Evolutionary conservation across 805 yeast genomes (phyloP).

Genomic region (Blastobotrys peoriensis): DNA sequence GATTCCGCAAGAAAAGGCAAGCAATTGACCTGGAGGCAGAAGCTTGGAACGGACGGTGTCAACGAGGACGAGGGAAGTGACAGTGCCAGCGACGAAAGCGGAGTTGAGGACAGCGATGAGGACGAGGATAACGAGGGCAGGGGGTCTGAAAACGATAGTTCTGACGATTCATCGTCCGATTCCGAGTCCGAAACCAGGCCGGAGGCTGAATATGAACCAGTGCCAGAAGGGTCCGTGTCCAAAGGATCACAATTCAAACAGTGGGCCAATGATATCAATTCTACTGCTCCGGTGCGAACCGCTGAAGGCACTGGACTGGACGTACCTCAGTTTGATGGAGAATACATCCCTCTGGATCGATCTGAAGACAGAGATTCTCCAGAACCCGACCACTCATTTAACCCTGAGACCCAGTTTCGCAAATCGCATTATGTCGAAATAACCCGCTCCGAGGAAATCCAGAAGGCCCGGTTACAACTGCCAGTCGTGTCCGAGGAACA

Average conservation of each 20-base stretch:
- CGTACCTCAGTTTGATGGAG: constrained; percentile 42
- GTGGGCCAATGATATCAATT: constrained; percentile 78
- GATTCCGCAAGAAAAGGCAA: not conserved
- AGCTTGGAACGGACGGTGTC: not conserved
- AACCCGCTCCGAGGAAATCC: constrained; percentile 59
- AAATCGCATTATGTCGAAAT: constrained; percentile 65
- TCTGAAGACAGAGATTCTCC: constrained; percentile 69
- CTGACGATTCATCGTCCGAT: not conserved
- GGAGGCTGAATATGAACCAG: constrained; percentile 1
- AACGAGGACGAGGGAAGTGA: not conserved
- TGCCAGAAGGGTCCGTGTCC: not conserved
- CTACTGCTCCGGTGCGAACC: constrained; percentile 31
- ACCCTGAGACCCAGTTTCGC: constrained; percentile 53
- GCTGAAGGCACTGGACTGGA: constrained; percentile 52
- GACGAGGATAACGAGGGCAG: not conserved
- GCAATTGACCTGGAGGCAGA: not conserved
- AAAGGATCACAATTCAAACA: constrained; percentile 66
- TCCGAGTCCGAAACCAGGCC: not conserved
- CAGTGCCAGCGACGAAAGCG: not conserved
- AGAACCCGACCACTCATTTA: constrained; percentile 47
- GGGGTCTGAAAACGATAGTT: not conserved
- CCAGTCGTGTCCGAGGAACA: constrained; percentile 93
- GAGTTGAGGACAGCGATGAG: not conserved
- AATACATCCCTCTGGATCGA: constrained; percentile 52
- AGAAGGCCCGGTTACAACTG: constrained; percentile 57